phyloP scores from a whole-genome alignment of 257 asterid genomes.

The Lithospermum erythrorhizon region DNA sequence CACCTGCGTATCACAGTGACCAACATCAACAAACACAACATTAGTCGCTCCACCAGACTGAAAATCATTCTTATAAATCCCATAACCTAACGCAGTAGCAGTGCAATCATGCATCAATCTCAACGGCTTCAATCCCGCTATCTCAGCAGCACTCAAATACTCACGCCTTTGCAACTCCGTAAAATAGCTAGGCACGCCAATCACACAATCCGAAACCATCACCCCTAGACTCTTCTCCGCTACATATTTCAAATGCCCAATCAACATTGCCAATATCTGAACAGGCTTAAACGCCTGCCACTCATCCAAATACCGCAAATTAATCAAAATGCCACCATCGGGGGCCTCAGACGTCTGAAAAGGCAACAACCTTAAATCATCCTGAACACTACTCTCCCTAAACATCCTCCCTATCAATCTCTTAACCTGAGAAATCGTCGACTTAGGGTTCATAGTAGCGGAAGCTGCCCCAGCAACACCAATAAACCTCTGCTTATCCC shows the following conservation, averaged over 20 bases:
- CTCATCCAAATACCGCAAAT: constrained; percentile 52
- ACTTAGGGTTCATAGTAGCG: constrained; percentile 82
- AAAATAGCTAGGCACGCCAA: constrained; percentile 77
- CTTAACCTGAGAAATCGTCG: constrained; percentile 85
- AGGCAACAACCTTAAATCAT: constrained; percentile 60
- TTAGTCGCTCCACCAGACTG: constrained; percentile 39
- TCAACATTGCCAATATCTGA: constrained; percentile 76
- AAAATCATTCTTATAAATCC: constrained; percentile 75
- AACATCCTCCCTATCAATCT: constrained; percentile 69
- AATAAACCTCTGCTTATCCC: constrained; percentile 85
- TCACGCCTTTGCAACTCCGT: constrained; percentile 82
- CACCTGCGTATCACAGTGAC: constrained; percentile 94
- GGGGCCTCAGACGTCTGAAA: constrained; percentile 66
- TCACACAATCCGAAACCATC: constrained; percentile 57
- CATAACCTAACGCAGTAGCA: constrained; percentile 88
- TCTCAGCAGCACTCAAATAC: constrained; percentile 82
- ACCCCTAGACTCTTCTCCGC: constrained; percentile 62
- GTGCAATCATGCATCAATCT: constrained; percentile 91
- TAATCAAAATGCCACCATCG: constrained; percentile 72
- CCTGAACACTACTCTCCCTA: constrained; percentile 51
- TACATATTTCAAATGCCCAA: constrained; percentile 69
- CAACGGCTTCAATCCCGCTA: constrained; percentile 69
- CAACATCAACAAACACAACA: constrained; percentile 83
- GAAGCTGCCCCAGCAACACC: constrained; percentile 93
- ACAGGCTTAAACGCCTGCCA: constrained; percentile 58